phyloP scores from a whole-genome alignment of 306 rosid species.

The Inga laurina region DNA sequence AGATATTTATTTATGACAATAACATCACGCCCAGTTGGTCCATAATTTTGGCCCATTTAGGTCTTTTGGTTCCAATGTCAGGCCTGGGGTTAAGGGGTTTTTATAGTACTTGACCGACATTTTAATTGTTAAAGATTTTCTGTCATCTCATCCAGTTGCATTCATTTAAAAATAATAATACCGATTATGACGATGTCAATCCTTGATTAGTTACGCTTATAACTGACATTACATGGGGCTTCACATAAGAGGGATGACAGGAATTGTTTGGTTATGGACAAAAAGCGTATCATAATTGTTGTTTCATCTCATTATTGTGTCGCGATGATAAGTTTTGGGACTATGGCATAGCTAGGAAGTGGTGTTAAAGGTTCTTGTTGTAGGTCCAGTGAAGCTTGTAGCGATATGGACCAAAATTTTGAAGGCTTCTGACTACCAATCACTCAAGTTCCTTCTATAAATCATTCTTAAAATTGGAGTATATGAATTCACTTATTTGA shows the following conservation, averaged over 20 bases:
- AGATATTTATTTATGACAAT: not conserved
- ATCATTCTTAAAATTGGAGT: conserved; percentile 16
- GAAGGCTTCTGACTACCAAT: conserved; percentile 8
- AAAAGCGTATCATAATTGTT: not conserved
- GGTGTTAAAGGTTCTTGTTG: not conserved
- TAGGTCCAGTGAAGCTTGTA: conserved; percentile 14
- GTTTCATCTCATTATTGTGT: not conserved
- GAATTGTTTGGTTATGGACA: conserved; percentile 6
- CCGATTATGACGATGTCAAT: not conserved
- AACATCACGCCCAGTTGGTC: not conserved
- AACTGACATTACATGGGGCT: not conserved
- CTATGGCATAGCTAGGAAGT: not conserved
- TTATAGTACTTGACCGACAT: not conserved
- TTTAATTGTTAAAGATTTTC: not conserved
- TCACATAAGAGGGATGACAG: conserved; percentile 7
- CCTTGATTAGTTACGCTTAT: not conserved
- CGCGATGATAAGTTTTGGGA: not conserved
- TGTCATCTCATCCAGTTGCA: not conserved
- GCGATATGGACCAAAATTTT: conserved; percentile 4
- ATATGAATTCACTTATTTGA: conserved; percentile 1
- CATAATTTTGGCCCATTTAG: not conserved
- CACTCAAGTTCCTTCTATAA: conserved; percentile 5
- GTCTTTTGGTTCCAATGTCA: not conserved
- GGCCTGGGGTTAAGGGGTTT: not conserved
- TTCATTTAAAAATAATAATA: not conserved